phyloP scores from a whole-genome alignment of 2,329 filamentous ascomycete species.

The Colletotrichum liriopes region DNA sequence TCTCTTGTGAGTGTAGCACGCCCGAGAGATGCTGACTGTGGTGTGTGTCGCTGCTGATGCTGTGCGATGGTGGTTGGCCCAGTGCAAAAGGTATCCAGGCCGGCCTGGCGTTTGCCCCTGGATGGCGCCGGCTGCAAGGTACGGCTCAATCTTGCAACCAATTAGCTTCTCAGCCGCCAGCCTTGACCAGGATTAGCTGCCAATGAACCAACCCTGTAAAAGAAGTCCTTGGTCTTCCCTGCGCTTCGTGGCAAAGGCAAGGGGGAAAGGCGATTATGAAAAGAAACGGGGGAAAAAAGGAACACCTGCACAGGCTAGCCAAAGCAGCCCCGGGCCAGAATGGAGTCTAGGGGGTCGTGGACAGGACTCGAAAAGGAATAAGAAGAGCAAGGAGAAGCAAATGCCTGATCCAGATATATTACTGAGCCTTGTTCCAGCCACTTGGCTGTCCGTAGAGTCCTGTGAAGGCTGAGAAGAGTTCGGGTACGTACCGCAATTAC shows the following conservation, averaged over 20 bases:
- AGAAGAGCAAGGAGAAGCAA: constrained; percentile 1
- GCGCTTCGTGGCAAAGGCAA: neutral
- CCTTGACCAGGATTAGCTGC: constrained; percentile 6
- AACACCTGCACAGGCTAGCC: neutral
- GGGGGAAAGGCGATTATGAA: neutral
- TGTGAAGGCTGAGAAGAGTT: neutral
- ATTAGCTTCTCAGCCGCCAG: constrained; percentile 26
- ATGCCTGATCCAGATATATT: constrained; percentile 21
- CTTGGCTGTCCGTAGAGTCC: neutral
- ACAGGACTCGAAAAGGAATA: neutral
- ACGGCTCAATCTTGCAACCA: constrained; percentile 3
- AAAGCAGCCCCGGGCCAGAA: neutral
- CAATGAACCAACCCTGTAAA: neutral
- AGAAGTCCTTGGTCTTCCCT: neutral
- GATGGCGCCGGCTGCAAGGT: constrained; percentile 21
- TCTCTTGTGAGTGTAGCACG: neutral
- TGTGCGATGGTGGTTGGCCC: neutral
- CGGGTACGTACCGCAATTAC: neutral
- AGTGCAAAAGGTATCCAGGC: neutral
- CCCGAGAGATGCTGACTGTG: too few species aligned
- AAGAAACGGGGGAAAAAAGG: neutral
- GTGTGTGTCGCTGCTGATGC: neutral
- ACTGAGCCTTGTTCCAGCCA: neutral
- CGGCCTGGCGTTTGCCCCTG: constrained; percentile 21
- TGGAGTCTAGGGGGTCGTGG: too few species aligned